Base-by-base conservation (phyloP, 2,329 filamentous ascomycete genomes). In the Stagonosporopsis vannaccii region DNA sequence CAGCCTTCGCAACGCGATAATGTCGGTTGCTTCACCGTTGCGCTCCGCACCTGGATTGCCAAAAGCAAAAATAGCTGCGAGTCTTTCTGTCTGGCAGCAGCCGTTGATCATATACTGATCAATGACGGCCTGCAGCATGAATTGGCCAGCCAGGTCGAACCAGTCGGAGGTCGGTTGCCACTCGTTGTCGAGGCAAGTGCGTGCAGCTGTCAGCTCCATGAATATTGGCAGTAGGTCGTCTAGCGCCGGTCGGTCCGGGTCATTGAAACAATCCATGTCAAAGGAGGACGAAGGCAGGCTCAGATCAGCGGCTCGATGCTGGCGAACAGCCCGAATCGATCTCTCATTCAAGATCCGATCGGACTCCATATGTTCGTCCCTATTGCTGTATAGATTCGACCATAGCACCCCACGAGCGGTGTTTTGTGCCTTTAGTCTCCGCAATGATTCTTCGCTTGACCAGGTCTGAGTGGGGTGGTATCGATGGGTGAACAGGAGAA, bases 61-160 rank as follows among this genome's bases (percentile, higher is more conserved):
- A 75, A 81, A 83, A 1, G 78, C 72, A 60, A 82, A 82, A 3
- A 79, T 77, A 26, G 79, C 75, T 23, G 75, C 69, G 20, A 81
- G 71, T 2, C 72, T 58, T 20, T 79, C 75, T 4, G 64, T 51
- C 0, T 73, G 70, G n/a, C 68, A 67, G 4, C 66, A 68, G 7
- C 76, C 78, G 47, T 73, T 77, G 4, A 77, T 60, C 3, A 78
- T 63, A 48, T 79, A 79, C 52, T 82, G 80, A 66, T 85, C 82
- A 4, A 83, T 58, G 8, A 76, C 76, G 32, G 81, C 78, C 56
- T 85, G 81, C 8, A 81, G 63, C 75, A 85, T 81, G 54, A 82
- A 81, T 15, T 78, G 73, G 0, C 74, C 77, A 0, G 78, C 76
- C 9, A 84, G 66, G 20, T 80, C 71, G 62, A 81, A 77, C 78